Evolutionary conservation across 2,329 filamentous ascomycete species (phyloP).

Genomic region (Pseudogymnoascus sp.): DNA sequence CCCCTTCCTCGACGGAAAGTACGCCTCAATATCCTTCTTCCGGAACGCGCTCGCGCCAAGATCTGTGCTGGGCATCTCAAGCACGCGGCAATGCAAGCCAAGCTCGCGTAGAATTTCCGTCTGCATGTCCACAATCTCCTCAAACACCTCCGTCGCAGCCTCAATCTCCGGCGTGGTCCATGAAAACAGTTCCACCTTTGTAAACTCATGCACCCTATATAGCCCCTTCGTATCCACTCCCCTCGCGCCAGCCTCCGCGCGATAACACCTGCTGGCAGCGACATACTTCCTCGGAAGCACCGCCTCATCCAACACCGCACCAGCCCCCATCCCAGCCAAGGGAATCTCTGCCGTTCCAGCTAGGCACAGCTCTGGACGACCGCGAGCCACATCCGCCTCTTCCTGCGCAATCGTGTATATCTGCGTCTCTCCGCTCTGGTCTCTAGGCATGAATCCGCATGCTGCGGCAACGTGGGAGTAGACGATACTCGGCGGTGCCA

Average conservation of each 20-base stretch:
- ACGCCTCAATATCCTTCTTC: constrained; percentile 90
- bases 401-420: constrained; percentile 72
- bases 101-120: constrained; percentile 71
- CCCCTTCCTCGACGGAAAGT: constrained; percentile 71
- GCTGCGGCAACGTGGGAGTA: constrained; percentile 85
- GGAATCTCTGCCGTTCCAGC: constrained; percentile 92
- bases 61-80: constrained; percentile 87
- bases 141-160: constrained; percentile 54
- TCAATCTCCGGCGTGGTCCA: constrained; percentile 62
- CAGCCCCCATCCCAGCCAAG: constrained; percentile 81
- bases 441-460: constrained; percentile 90
- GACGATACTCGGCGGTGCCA: constrained; percentile 81
- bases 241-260: constrained; percentile 85
- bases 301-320: constrained; percentile 54
- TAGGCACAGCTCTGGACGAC: constrained; percentile 64
- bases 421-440: constrained; percentile 85
- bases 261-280: constrained; percentile 85
- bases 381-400: constrained; percentile 50
- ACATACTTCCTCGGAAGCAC: constrained; percentile 72
- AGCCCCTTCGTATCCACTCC: constrained; percentile 88
- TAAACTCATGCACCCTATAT: constrained; percentile 97
- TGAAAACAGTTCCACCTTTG: constrained; percentile 95
- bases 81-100: constrained; percentile 74
- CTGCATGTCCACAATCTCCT: constrained; percentile 83
- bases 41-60: constrained; percentile 80